Base-by-base conservation (phyloP, 2,329 filamentous ascomycete species). In the Harringtonia aguacate region DNA sequence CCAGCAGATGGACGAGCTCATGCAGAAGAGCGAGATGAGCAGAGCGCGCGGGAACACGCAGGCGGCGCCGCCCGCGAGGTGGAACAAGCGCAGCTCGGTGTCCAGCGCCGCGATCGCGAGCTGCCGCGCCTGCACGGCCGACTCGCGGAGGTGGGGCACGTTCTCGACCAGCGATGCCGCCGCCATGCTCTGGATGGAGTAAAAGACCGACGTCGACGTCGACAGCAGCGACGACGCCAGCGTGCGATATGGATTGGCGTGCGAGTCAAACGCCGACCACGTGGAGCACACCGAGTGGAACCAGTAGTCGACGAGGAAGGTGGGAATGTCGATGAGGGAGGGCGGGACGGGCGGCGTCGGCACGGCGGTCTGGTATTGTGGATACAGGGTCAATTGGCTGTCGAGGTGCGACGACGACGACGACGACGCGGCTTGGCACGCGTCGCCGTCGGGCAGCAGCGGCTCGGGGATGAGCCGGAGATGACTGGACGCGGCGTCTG, bases 1-100 rank as follows among this genome's bases (percentile, higher is more conserved):
- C 64, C 64, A 67, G 48, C 62, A 63, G 0, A 65, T 55, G 0
- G 62, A 63, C 0, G 64, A 66, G 0, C 63, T 63, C 2, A 67
- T 52, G 36, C 64, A 67, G 30, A 65, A 65, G 0, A 67, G 50
- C 0, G 64, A 58, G 2, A 65, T 61, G 0, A 67, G 49, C 3
- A 63, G 50, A 3, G 59, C 61, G 7, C 24, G 24, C 10, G 24
- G 24, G 24, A 27, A 27, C 6, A 27, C 24, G 24, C 24, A 7
- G 24, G 7, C 10, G 24, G 6, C 10, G 6, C 10, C 10, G 24
- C 24, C 7, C 7, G 7, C 7, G 24, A 7, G 24, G 24, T 27
- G 31, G 17, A 34, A 34, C 15, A 18, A 7, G 15, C 31, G 31
- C 31, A 34, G 31, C 31, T 34, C 31, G 17, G 6, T 15, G 31